Evolutionary conservation across 2,329 filamentous ascomycete genomes (phyloP), one percentile per base, ranked within the genome.

Genomic region (Colletotrichum spinosum): DNA sequence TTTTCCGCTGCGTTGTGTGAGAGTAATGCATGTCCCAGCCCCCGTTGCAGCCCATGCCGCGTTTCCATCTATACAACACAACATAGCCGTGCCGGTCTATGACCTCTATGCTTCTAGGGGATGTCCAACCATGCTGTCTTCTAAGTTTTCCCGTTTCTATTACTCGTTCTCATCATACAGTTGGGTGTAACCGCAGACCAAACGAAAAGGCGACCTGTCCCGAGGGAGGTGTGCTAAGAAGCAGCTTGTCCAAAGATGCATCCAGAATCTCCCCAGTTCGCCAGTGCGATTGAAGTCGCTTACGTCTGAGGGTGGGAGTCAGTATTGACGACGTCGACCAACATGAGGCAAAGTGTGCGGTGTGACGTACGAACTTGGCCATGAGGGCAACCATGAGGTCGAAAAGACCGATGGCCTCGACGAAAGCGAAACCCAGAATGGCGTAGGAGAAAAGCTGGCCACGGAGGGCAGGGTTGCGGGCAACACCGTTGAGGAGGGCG

Each of bases 401-500:
- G 90, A 93, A 93, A 79, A 93, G 89, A 91, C 91, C 91, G 76
- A 92, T 93, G 85, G 93, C 92, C 83, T 96, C 93, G 83, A 94
- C 92, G 90, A 96, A 96, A 80, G 92, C 93, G 86, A 96, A 96
- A 86, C 93, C 92, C 80, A 96, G 86, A 92, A 96, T 95, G 88
- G 92, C 92, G 86, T 96, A 95, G 75, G 92, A 92, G 92, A 96
- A 97, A 79, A 97, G 92, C 89, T 97, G 93, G 81, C 92, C 93
- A 86, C 92, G 91, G 86, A 97, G 92, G 79, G 91, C 92, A 79
- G 93, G 93, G 92, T 97, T 97, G 86, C 93, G 92, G 86, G 93
- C 92, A 81, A 96, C 92, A 85, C 90, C 90, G 84, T 92, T 90
- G 79, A 97, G 88, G 80, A 97, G 92, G 78, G 92, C 90, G 80